phyloP scores from a whole-genome alignment of 345 rosid species.

The Salix suchowensis region DNA sequence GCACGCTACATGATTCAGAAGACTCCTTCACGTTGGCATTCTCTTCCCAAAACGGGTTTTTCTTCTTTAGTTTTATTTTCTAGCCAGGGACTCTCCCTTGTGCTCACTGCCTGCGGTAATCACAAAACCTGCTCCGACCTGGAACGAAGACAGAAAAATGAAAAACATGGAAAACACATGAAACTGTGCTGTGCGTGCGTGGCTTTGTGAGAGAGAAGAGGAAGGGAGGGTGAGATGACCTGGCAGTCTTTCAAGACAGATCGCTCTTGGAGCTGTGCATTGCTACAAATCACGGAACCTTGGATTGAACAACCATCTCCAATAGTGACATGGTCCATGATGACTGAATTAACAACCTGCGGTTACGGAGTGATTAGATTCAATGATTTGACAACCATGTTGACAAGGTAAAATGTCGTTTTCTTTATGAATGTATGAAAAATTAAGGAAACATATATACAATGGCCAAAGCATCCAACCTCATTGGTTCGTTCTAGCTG shows the following conservation, averaged over 20 bases:
- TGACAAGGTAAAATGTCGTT: background rate
- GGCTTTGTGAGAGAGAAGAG: background rate
- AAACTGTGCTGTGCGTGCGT: background rate
- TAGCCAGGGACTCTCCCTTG: constrained; percentile 80
- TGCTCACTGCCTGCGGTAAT: constrained; percentile 64
- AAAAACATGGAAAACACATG: background rate
- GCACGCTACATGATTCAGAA: background rate
- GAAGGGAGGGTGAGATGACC: constrained; percentile 34
- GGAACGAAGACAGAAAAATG: constrained; percentile 3
- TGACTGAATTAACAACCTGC: constrained; percentile 85
- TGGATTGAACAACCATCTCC: constrained; percentile 94
- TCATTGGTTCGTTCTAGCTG: background rate
- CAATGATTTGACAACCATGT: background rate
- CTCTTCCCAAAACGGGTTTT: background rate
- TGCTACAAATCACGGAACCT: constrained; percentile 89
- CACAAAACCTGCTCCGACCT: constrained; percentile 87
- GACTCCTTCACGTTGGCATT: background rate
- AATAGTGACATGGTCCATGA: constrained; percentile 82
- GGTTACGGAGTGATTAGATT: constrained; percentile 5
- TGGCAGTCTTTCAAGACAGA: constrained; percentile 79
- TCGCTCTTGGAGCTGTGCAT: constrained; percentile 88
- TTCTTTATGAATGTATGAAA: background rate
- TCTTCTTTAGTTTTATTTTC: constrained; percentile 45
- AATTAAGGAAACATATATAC: background rate
- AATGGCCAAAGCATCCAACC: background rate